Conservation (phyloP, 2,329 filamentous ascomycete genomes). For the Ascochyta clinopodiicola region DNA sequence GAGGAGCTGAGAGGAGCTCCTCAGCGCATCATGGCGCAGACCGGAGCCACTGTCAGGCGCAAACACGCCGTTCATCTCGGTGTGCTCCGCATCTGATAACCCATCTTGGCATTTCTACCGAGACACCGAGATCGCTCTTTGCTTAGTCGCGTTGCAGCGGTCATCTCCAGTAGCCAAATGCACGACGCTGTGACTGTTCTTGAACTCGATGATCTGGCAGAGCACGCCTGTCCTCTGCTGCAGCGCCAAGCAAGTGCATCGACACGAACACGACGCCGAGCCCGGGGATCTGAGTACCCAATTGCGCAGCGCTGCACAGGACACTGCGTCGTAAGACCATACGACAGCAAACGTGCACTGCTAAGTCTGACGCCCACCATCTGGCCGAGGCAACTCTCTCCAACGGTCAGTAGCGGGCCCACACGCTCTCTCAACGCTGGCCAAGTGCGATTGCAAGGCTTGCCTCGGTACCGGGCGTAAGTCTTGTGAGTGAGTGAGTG, state of each 20-base stretch:
- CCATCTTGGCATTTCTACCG: neutral
- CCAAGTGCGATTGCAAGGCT: neutral
- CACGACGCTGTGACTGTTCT: no score
- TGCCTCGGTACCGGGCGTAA: no score
- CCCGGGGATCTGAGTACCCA: neutral
- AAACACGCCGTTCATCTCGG: neutral
- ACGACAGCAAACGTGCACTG: neutral
- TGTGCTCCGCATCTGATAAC: conserved; percentile 18
- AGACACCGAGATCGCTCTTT: no score
- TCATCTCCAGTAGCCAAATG: no score
- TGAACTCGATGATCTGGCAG: no score
- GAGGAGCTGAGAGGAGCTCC: conserved; percentile 12
- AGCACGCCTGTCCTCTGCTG: neutral
- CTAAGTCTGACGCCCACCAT: neutral
- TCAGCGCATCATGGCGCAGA: conserved; percentile 9
- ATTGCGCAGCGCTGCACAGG: no score
- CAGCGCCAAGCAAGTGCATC: neutral
- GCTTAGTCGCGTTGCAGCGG: no score
- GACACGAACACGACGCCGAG: neutral
- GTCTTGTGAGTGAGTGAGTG: no score
- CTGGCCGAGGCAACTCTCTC: neutral
- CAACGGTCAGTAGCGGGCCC: conserved; percentile 16
- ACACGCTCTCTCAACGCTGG: neutral
- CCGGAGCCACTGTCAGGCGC: conserved; percentile 2
- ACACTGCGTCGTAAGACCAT: neutral